Base-by-base conservation (phyloP, 352 stramenopile genomes). In the Phytophthora citrophthora region DNA sequence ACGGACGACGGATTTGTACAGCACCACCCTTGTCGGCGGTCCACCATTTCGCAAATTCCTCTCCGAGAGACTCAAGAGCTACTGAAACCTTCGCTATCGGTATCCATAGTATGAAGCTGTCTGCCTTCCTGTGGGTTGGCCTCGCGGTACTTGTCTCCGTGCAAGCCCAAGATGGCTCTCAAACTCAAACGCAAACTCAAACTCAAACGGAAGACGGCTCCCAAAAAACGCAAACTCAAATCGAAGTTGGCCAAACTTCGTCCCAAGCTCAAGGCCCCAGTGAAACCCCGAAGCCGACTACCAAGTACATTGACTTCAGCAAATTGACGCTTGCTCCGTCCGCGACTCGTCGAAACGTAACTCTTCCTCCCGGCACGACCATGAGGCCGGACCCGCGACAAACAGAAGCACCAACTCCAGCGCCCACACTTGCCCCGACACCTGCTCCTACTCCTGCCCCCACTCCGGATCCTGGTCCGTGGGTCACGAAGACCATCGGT, bases 291-390 rank as follows among this genome's bases (percentile, higher is more conserved):
- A 34, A 55, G 32, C 48, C 31, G 5, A 55, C 48, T 5, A 55
- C 10, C 1, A 55, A 55, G 48, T 55, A 55, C 48, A 45, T 55
- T 13, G 48, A 55, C 18, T 55, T 55, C 48, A 32, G 48, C 15
- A 54, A 54, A 15, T 29, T 54, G 27, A 54, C 46, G 16, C 46
- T 24, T 1, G 29, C 46, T 2, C 46, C 46, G 10, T 54, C 46
- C 10, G 27, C 27, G 2, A 54, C 24, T 5, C 11, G 29, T 15
- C 15, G 27, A n/a, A 53, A 53, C 46, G n/a, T 53, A n/a, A 54
- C 46, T 4, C 15, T 45, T 6, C n/a, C 39, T 9, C 16, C 39
- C 2, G 36, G n/a, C 27, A 40, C 18, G 16, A 40, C 31, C 9
- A 10, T n/a, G 18, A 32, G 32, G 18, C 31, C 31, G 18, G 48